Conservation (phyloP, 257 asterid species). For the Buddleja alternifolia region DNA sequence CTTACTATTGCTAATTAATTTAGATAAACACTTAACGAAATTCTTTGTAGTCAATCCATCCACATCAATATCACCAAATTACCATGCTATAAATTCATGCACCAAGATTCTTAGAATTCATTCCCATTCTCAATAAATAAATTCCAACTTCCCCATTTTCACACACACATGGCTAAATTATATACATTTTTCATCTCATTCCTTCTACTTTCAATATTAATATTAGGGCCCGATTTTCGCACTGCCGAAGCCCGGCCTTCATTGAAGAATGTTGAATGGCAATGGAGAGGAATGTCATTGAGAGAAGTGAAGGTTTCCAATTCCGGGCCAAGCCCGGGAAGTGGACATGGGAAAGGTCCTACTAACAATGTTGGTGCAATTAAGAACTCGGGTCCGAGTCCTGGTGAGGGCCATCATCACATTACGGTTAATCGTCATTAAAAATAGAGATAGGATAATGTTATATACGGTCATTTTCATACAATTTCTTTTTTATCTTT, state of each 20-base stretch:
- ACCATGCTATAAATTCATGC: slow-evolving; percentile 38
- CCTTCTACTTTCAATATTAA: slow-evolving; percentile 12
- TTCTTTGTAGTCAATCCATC: slow-evolving; percentile 25
- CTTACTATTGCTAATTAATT: background rate
- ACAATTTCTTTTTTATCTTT: too few species aligned
- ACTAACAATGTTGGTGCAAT: background rate
- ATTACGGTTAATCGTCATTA: background rate
- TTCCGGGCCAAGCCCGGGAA: slow-evolving; percentile 14
- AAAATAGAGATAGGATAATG: too few species aligned
- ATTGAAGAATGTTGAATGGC: background rate
- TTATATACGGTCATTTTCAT: too few species aligned
- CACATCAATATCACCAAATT: slow-evolving; percentile 22
- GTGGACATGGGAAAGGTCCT: slow-evolving; percentile 19
- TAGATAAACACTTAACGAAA: background rate
- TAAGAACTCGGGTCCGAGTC: slow-evolving; percentile 49
- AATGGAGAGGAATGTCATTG: background rate
- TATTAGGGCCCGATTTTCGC: background rate
- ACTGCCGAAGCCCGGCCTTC: slow-evolving; percentile 20
- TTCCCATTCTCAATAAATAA: slow-evolving; percentile 14
- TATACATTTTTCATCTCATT: slow-evolving; percentile 17
- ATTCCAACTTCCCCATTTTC: background rate
- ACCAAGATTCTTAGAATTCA: slow-evolving; percentile 11
- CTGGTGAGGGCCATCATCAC: slow-evolving; percentile 44
- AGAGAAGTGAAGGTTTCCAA: background rate
- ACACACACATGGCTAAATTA: slow-evolving; percentile 28